These are phyloP conservation scores for Sporisorium sorghi DNA, from an alignment of 1,284 basidiomycete species.

Conservation along the genomic window DNA sequence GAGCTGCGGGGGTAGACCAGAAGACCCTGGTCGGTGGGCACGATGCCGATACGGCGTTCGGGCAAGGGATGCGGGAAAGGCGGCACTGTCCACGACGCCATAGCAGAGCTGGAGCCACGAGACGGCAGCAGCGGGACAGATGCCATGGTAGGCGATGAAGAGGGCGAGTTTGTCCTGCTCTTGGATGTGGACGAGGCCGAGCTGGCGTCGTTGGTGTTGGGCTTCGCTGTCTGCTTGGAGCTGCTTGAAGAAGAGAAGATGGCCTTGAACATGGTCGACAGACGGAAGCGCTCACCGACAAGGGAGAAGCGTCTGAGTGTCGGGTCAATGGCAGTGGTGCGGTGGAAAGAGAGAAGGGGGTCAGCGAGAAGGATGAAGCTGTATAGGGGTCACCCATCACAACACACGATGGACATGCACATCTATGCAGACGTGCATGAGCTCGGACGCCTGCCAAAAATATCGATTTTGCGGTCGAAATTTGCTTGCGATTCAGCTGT, in stretches of 20 bases:
- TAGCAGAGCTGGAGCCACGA: conserved; percentile 30
- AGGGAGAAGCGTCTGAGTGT: not conserved
- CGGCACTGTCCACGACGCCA: conserved; percentile 46
- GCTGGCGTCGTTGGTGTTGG: not conserved
- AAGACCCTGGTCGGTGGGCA: conserved; percentile 43
- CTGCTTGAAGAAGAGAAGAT: conserved; percentile 34
- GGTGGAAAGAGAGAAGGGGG: not conserved
- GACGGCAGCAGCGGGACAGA: conserved; percentile 19
- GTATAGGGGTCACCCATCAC: conserved; percentile 1
- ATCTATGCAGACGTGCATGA: conserved; percentile 5
- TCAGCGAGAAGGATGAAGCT: not conserved
- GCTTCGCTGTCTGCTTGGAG: conserved; percentile 17
- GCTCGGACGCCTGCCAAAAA: not conserved
- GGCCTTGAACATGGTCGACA: conserved; percentile 32
- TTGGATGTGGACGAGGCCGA: conserved; percentile 17
- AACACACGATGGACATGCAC: too few species aligned
- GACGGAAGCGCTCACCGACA: not conserved
- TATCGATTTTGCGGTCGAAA: not conserved
- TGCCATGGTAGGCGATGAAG: conserved; percentile 19
- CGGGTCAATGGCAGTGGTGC: not conserved
- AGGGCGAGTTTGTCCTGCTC: conserved; percentile 9
- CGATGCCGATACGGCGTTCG: conserved; percentile 43
- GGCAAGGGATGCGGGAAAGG: conserved; percentile 55
- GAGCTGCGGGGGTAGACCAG: conserved; percentile 48
- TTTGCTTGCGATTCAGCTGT: not conserved